Percentiles rank a stretch among this genome's conserved stretches.
Conservation (phyloP, 2,329 filamentous ascomycete genomes). For the Alternaria metachromatica region DNA sequence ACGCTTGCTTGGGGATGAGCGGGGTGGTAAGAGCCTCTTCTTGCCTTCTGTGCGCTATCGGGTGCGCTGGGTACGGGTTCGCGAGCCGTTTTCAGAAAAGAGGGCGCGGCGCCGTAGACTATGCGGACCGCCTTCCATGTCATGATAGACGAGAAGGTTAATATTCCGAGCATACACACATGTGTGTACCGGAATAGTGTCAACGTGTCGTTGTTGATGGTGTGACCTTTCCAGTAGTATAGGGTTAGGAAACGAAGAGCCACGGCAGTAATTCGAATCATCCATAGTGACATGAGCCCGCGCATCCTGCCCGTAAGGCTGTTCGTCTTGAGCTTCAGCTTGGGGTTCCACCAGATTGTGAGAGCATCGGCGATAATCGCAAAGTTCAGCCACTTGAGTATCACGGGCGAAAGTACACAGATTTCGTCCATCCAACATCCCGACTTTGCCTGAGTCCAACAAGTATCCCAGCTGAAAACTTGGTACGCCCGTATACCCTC, state of each 20-base stretch:
- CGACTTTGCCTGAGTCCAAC: slow-evolving; percentile 29
- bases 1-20: slow-evolving; percentile 33
- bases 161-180: slow-evolving; percentile 56
- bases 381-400: slow-evolving; percentile 24
- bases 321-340: slow-evolving; percentile 68
- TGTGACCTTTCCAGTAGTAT: slow-evolving; percentile 35
- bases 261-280: slow-evolving; percentile 67
- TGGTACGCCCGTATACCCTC: slow-evolving; percentile 7
- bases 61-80: slow-evolving; percentile 33
- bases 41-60: slow-evolving; percentile 23
- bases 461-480: slow-evolving; percentile 22
- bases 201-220: slow-evolving; percentile 28
- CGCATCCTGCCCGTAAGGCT: slow-evolving; percentile 58
- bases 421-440: slow-evolving; percentile 24
- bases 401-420: slow-evolving; percentile 36
- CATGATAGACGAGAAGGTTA: slow-evolving; percentile 30
- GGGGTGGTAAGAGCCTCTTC: slow-evolving; percentile 33
- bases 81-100: slow-evolving; percentile 32
- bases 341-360: slow-evolving; percentile 73
- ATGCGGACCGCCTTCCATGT: slow-evolving; percentile 64
- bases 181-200: slow-evolving; percentile 60
- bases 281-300: slow-evolving; percentile 70
- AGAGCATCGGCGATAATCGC: slow-evolving; percentile 58
- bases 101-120: slow-evolving; percentile 52
- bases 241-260: slow-evolving; percentile 58